A percentile compares a stretch with the other conserved stretches of the same genome.
Conservation (phyloP, 441 rosid genomes). For the California macrophylla region DNA sequence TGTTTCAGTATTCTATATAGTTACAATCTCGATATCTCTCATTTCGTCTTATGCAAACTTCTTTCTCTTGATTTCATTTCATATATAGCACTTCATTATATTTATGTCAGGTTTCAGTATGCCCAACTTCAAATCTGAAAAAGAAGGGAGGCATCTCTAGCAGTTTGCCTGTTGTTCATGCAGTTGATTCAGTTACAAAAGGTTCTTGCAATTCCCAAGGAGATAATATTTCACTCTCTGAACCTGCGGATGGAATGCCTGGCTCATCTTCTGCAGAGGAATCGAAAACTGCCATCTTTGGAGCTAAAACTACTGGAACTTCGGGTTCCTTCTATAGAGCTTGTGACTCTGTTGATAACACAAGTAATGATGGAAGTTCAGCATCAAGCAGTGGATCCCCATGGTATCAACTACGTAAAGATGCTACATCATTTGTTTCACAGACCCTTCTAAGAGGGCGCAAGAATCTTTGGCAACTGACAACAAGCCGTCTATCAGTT, state of each 20-base stretch:
- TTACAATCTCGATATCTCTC: not conserved
- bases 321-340: conserved; percentile 23
- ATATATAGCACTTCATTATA: conserved; percentile 1
- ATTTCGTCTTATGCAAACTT: conserved; percentile 2
- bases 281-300: conserved; percentile 20
- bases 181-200: conserved; percentile 29
- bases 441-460: conserved; percentile 86
- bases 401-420: conserved; percentile 89
- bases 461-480: conserved; percentile 96
- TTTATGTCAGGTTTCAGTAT: conserved; percentile 28
- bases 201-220: conserved; percentile 31
- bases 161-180: conserved; percentile 32
- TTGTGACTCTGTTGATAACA: conserved; percentile 31
- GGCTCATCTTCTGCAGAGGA: conserved; percentile 34
- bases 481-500: conserved; percentile 80
- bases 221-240: conserved; percentile 28
- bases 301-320: conserved; percentile 26
- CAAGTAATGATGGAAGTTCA: conserved; percentile 40
- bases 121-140: conserved; percentile 29
- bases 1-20: not conserved
- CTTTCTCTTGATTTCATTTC: conserved; percentile 5
- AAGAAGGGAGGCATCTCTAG: conserved; percentile 32
- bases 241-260: conserved; percentile 28
- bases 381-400: conserved; percentile 71
- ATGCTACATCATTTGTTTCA: conserved; percentile 76